Base-by-base conservation (phyloP, 2,329 filamentous ascomycete species). In the Alternaria alternata region DNA sequence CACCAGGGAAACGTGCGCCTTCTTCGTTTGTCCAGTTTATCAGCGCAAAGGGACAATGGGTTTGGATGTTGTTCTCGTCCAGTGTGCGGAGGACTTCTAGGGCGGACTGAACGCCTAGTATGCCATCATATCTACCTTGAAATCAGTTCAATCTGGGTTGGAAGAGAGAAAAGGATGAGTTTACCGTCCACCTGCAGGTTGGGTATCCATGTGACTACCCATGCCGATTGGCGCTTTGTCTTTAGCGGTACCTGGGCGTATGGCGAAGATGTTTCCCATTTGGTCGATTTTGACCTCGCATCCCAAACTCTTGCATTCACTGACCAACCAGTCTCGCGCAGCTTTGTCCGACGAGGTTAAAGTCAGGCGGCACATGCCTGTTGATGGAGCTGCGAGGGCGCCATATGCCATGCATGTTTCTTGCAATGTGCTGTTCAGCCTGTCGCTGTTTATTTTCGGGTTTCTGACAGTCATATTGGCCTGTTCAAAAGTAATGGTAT, bases 1-100 rank as follows among this genome's bases (percentile, higher is more conserved):
- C 89, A 34, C 88, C 87, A 0, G 91, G 90, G 64, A 93, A 94
- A 0, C 91, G 85, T 1, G 91, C 91, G 2, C 91, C 91, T 79
- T 94, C 92, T 80, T 94, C 91, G 71, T 91, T 91, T 1, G 89
- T 93, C 89, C 89, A 92, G 72, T 93, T 91, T 7, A 93, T 86
- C 2, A 93, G 84, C 0, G 89, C 90, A 0, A 93, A 82, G 1
- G 89, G 88, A 24, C 86, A 89, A 34, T 89, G 83, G 0, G 74
- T 76, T 30, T 66, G 46, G n/a, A 69, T 59, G 5, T 67, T 61
- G 49, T 73, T 75, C 32, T 79, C 77, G 46, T 76, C 70, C 16
- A 81, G 62, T 1, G 70, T 75, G n/a, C 75, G 68, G 22, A 80
- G 70, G 34, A 79, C 72, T 63, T 80, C 77, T 18, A 80, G 69